Evolutionary conservation across 2,329 filamentous ascomycete genomes (phyloP).

Genomic region (Trichoderma simmonsii): DNA sequence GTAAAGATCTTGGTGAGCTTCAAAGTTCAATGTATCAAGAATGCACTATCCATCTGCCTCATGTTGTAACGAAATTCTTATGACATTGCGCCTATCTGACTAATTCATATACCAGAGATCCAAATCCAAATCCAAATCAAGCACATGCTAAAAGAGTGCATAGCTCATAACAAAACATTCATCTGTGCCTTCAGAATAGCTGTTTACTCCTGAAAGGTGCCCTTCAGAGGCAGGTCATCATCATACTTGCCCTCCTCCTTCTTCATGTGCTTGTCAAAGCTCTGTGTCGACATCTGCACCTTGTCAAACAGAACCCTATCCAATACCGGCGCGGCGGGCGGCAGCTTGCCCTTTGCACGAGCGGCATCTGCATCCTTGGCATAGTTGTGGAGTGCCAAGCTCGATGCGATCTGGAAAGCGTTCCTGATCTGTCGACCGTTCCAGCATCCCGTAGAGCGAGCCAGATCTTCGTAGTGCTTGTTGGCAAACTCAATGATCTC

Average conservation of each 20-base stretch:
- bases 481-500: slow-evolving; percentile 38
- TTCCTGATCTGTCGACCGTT: slow-evolving; percentile 40
- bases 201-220: slow-evolving; percentile 32
- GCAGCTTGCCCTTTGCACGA: slow-evolving; percentile 31
- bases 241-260: slow-evolving; percentile 36
- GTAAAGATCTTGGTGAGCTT: neutral
- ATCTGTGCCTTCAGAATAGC: neutral
- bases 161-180: neutral
- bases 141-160: neutral
- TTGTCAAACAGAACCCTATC: slow-evolving; percentile 40
- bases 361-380: slow-evolving; percentile 30
- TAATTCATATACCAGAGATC: neutral
- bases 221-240: slow-evolving; percentile 32
- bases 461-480: slow-evolving; percentile 33
- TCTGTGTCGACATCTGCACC: slow-evolving; percentile 43
- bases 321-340: slow-evolving; percentile 36
- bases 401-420: slow-evolving; percentile 37
- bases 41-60: neutral
- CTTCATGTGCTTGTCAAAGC: slow-evolving; percentile 42
- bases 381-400: slow-evolving; percentile 38
- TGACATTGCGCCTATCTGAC: neutral
- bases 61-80: neutral
- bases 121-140: neutral
- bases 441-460: slow-evolving; percentile 31
- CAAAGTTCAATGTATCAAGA: neutral